These are phyloP conservation scores for Cutaneotrichosporon cutaneum DNA, from an alignment of 1,284 basidiomycete species.

Conservation along the genomic window DNA sequence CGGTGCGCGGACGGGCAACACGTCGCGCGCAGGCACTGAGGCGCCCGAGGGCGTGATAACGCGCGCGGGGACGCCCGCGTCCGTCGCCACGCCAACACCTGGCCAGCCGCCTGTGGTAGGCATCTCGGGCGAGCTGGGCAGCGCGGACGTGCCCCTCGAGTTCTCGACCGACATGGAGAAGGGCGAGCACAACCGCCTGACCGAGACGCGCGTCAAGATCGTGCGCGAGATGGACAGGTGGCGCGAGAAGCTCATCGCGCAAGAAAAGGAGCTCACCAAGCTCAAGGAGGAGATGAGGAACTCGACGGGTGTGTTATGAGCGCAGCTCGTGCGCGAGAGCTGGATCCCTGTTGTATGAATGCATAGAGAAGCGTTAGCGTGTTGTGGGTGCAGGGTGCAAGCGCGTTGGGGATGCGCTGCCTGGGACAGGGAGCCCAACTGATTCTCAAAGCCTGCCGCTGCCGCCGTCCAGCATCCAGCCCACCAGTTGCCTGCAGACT, in stretches of 20 bases:
- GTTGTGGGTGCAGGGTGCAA: neutral
- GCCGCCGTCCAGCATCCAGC: too few relatives aligned
- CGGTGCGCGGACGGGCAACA: constrained; percentile 19
- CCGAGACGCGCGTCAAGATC: constrained; percentile 70
- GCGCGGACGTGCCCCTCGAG: constrained; percentile 62
- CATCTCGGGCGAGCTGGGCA: constrained; percentile 43
- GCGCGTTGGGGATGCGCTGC: neutral
- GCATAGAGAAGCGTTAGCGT: neutral
- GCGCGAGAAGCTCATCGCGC: constrained; percentile 59
- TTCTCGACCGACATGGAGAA: constrained; percentile 79
- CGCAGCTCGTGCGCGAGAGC: neutral
- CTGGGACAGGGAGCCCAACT: too few relatives aligned
- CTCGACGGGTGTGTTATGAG: constrained; percentile 2
- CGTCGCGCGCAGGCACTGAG: constrained; percentile 14
- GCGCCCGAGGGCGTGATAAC: constrained; percentile 11
- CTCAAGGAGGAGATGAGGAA: constrained; percentile 25
- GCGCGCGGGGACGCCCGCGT: constrained; percentile 15
- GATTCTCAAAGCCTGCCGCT: too few relatives aligned
- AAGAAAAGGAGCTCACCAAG: constrained; percentile 42
- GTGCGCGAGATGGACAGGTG: constrained; percentile 53
- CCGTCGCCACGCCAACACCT: constrained; percentile 7
- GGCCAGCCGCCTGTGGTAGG: constrained; percentile 18
- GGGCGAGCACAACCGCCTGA: constrained; percentile 77
- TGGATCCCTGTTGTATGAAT: constrained; percentile 3
- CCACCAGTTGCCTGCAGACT: too few relatives aligned